phyloP scores from a whole-genome alignment of 305 asterid species.

The Striga hermonthica region DNA sequence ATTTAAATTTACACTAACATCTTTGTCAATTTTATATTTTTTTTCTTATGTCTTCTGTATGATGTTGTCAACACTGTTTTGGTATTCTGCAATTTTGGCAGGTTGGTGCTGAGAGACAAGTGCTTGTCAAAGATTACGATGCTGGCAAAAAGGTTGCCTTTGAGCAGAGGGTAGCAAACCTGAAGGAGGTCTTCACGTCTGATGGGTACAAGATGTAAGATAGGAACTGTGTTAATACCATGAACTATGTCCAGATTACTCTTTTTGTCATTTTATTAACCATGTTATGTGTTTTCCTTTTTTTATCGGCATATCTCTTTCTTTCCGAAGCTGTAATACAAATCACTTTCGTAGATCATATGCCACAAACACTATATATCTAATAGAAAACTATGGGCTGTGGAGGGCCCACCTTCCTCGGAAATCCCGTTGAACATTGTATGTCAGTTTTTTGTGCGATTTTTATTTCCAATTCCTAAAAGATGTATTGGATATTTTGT shows the following conservation, averaged over 20 bases:
- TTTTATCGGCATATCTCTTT: not conserved
- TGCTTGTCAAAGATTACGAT: constrained; percentile 80
- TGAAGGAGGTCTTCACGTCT: constrained; percentile 81
- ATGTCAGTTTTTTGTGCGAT: constrained; percentile 1
- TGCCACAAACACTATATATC: not conserved
- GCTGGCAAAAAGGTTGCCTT: constrained; percentile 72
- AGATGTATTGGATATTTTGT: not conserved
- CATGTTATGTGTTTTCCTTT: not conserved
- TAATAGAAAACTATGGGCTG: constrained; percentile 13
- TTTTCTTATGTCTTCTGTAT: constrained; percentile 22
- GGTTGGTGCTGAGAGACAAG: constrained; percentile 91
- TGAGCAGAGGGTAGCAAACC: constrained; percentile 62
- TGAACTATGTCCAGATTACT: not conserved
- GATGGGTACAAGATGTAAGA: constrained; percentile 90
- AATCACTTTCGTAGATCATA: constrained; percentile 7
- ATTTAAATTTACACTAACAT: not conserved
- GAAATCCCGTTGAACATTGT: not conserved
- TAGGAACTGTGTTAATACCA: constrained; percentile 4
- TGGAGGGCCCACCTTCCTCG: constrained; percentile 7
- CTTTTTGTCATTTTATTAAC: not conserved
- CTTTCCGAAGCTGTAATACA: constrained; percentile 1
- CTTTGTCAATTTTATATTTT: constrained; percentile 18
- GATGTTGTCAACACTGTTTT: constrained; percentile 22
- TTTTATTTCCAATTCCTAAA: not conserved
- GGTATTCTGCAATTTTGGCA: constrained; percentile 33